A percentile compares a stretch with the other conserved stretches of the same genome.
Evolutionary conservation across 1,284 basidiomycete genomes (phyloP).

Genomic region (Cryptococcus sp.): DNA sequence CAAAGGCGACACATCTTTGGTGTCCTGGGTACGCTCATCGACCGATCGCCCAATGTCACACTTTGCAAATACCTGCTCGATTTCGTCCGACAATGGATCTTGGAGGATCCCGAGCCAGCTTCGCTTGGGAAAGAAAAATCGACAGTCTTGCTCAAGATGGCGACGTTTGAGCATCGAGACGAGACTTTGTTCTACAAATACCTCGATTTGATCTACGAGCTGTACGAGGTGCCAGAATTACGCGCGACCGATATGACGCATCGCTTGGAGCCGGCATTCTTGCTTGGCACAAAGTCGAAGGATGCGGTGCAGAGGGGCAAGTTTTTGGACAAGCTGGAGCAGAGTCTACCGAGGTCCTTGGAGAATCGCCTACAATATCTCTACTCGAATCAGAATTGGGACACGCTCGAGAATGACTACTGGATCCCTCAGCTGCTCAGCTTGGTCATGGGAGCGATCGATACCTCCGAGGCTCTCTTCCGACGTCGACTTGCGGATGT

Average conservation of each 20-base stretch:
- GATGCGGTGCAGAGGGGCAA: slow-evolving; percentile 73
- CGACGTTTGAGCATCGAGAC: slow-evolving; percentile 73
- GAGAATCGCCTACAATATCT: slow-evolving; percentile 83
- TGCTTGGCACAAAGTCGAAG: slow-evolving; percentile 82
- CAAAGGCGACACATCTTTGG: slow-evolving; percentile 63
- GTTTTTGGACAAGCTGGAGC: slow-evolving; percentile 88
- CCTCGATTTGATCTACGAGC: slow-evolving; percentile 85
- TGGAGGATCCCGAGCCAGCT: slow-evolving; percentile 63
- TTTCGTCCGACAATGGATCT: slow-evolving; percentile 81
- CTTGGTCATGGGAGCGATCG: slow-evolving; percentile 77
- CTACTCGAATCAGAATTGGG: slow-evolving; percentile 93
- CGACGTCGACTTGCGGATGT: slow-evolving; percentile 14
- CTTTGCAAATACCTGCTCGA: slow-evolving; percentile 85
- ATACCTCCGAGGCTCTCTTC: slow-evolving; percentile 54
- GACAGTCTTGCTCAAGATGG: slow-evolving; percentile 83
- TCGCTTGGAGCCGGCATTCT: slow-evolving; percentile 86
- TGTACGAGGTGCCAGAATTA: slow-evolving; percentile 81
- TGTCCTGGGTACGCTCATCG: slow-evolving; percentile 71
- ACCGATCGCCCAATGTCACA: slow-evolving; percentile 78
- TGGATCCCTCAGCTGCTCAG: slow-evolving; percentile 94
- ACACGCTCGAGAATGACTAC: slow-evolving; percentile 83
- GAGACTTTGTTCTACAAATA: slow-evolving; percentile 76
- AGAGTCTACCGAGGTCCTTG: slow-evolving; percentile 77
- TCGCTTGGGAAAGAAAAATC: slow-evolving; percentile 97
- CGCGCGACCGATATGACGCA: slow-evolving; percentile 91